Percentiles rank a stretch among this genome's conserved stretches.
Evolutionary conservation across 257 asterid species (phyloP).

Genomic region (Plantago ovata): DNA sequence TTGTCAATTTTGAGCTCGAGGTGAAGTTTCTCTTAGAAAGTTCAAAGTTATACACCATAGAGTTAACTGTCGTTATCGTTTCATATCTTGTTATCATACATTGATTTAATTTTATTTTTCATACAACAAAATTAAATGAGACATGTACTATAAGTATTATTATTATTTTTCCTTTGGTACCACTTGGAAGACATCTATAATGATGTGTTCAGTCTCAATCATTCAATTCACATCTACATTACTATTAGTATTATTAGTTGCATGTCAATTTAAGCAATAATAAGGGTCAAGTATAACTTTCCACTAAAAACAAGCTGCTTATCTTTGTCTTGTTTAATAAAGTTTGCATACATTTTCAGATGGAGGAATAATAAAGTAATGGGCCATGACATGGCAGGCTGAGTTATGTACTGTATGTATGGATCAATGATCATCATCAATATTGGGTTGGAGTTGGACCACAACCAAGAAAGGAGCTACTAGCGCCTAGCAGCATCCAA

Average conservation of each 20-base stretch:
- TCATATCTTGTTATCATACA: no score
- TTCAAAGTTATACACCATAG: no score
- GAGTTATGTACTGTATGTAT: no score
- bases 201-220: constrained; percentile 4
- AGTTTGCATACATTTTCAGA: background rate
- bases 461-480: constrained; percentile 13
- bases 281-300: no score
- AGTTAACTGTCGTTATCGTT: no score
- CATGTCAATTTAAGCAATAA: constrained; percentile 17
- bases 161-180: background rate
- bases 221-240: no score
- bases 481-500: background rate
- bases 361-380: constrained; percentile 14
- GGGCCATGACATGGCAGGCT: background rate
- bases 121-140: background rate
- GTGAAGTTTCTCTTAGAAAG: no score
- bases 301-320: background rate
- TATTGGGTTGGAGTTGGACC: no score
- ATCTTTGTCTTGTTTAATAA: background rate
- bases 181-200: no score
- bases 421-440: constrained; percentile 13
- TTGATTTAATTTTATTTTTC: background rate
- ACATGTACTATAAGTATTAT: background rate
- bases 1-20: no score
- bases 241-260: constrained; percentile 22